These are phyloP conservation scores for Pelargonium fulgidum DNA, from an alignment of 441 rosid species.

Conservation along the genomic window DNA sequence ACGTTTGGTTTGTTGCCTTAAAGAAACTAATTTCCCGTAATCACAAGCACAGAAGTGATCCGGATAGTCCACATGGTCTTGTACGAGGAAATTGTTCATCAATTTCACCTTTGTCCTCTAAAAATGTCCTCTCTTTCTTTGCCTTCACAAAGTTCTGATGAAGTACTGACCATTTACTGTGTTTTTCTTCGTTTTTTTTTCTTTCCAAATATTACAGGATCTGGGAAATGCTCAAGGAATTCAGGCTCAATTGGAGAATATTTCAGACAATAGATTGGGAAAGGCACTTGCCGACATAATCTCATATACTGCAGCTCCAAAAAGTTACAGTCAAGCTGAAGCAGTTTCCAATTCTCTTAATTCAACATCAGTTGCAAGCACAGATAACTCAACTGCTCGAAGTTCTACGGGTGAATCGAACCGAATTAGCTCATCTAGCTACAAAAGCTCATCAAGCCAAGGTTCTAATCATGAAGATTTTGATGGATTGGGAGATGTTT, in stretches of 20 bases:
- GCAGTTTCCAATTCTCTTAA: conserved; percentile 68
- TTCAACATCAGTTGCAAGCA: conserved; percentile 78
- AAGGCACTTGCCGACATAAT: conserved; percentile 73
- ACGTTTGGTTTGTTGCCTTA: conserved; percentile 94
- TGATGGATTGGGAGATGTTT: conserved; percentile 92
- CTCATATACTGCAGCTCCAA: conserved; percentile 66
- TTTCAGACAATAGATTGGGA: conserved; percentile 69
- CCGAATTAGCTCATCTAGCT: conserved; percentile 92
- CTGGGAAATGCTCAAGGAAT: conserved; percentile 52
- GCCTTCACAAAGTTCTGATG: conserved; percentile 21
- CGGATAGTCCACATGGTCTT: conserved; percentile 77
- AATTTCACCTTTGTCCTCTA: conserved; percentile 80
- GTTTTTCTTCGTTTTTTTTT: conserved; percentile 14
- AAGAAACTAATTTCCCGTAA: conserved; percentile 77
- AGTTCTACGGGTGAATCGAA: conserved; percentile 59
- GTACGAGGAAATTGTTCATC: conserved; percentile 86
- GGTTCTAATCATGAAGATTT: conserved; percentile 99
- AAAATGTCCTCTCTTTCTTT: conserved; percentile 43
- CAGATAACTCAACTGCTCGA: conserved; percentile 76
- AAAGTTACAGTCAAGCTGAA: conserved; percentile 66
- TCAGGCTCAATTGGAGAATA: conserved; percentile 82
- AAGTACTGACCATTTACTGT: conserved; percentile 39
- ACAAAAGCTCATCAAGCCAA: conserved; percentile 94
- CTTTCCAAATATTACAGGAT: conserved; percentile 44
- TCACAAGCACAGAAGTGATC: conserved; percentile 68